A percentile compares a stretch with the other conserved stretches of the same genome.
phyloP scores from a whole-genome alignment of 306 rosid species.

The Alnus glutinosa region DNA sequence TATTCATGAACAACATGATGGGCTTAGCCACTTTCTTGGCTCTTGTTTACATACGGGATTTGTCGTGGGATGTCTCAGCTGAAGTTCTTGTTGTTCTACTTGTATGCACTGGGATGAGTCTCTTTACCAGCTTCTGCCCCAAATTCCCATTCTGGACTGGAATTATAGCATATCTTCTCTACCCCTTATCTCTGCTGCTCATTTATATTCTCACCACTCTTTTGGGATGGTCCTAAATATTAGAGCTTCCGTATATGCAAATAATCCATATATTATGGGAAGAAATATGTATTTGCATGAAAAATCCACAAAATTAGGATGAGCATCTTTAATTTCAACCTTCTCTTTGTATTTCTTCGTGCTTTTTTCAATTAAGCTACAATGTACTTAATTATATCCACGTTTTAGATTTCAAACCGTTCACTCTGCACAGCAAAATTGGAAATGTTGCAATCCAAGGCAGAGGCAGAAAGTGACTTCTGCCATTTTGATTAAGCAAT shows the following conservation, averaged over 20 bases:
- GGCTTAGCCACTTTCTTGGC: slow-evolving; percentile 34
- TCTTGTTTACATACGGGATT: slow-evolving; percentile 35
- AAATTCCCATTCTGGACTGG: slow-evolving; percentile 45
- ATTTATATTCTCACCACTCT: slow-evolving; percentile 30
- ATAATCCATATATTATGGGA: background rate
- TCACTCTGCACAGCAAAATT: no score
- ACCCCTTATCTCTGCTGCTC: slow-evolving; percentile 36
- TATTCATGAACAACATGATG: slow-evolving; percentile 42
- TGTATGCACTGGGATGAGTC: slow-evolving; percentile 27
- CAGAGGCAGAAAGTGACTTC: no score
- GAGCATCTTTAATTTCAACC: background rate
- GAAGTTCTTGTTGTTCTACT: slow-evolving; percentile 33
- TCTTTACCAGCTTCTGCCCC: slow-evolving; percentile 22
- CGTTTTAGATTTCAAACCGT: no score
- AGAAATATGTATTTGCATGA: background rate
- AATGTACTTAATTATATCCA: no score
- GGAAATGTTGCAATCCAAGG: no score
- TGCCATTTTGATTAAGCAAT: no score
- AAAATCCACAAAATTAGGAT: background rate
- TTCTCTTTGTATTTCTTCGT: background rate
- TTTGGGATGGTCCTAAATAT: slow-evolving; percentile 34
- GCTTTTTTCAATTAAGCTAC: no score
- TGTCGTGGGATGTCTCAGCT: slow-evolving; percentile 40
- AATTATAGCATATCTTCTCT: slow-evolving; percentile 26
- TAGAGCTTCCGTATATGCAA: background rate